Conservation (phyloP, 352 stramenopile genomes). For the Aphanomyces astaci region DNA sequence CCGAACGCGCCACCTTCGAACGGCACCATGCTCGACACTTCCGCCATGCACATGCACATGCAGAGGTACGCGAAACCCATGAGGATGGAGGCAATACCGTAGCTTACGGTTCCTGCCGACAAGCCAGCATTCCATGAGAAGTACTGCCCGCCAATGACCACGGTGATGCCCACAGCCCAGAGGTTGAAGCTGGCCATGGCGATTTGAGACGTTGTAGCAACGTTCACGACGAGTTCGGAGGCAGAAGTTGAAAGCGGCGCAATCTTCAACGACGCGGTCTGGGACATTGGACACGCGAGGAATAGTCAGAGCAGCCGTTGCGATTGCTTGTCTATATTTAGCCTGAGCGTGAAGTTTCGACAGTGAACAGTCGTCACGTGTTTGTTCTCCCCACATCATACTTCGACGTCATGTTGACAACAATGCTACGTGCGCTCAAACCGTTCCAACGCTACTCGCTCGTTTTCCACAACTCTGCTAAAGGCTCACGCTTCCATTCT, state of each 20-base stretch:
- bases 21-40: slow-evolving; percentile 13
- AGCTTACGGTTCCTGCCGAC: slow-evolving; percentile 35
- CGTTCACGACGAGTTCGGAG: no score
- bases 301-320: no score
- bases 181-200: slow-evolving; percentile 3
- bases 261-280: neutral
- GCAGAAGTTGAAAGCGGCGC: no score
- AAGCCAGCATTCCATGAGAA: slow-evolving; percentile 17
- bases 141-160: slow-evolving; percentile 10
- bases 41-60: slow-evolving; percentile 23
- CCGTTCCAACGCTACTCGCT: no score
- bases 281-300: no score
- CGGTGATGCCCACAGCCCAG: slow-evolving; percentile 5
- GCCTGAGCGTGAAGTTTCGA: neutral
- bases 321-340: no score
- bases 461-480: no score
- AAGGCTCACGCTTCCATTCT: no score
- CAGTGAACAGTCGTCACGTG: no score
- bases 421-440: no score
- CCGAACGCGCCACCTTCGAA: slow-evolving; percentile 21
- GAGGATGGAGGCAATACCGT: slow-evolving; percentile 36
- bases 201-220: neutral
- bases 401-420: no score
- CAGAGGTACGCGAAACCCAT: slow-evolving; percentile 36
- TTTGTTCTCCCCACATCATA: no score